phyloP scores from a whole-genome alignment of 2,329 filamentous ascomycete genomes.

The Ophiostoma sp. region DNA sequence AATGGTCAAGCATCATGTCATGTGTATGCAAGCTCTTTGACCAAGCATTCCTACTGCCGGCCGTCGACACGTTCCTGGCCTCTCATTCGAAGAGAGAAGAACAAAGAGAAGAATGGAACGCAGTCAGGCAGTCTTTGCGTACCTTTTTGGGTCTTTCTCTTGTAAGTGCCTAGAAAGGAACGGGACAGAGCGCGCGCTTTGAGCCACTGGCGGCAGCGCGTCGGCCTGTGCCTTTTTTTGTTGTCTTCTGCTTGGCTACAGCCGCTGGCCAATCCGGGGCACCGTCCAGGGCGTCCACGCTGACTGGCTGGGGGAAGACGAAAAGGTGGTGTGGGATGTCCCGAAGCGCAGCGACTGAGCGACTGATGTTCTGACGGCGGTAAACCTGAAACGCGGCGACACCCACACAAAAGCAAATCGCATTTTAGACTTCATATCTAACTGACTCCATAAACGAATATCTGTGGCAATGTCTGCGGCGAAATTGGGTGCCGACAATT shows the following conservation, averaged over 20 bases:
- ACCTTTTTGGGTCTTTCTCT: not conserved
- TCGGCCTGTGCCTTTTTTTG: not conserved
- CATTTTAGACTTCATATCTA: not conserved
- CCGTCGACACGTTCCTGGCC: not conserved
- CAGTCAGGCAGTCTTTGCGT: not conserved
- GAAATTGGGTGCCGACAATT: not conserved
- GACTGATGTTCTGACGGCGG: not conserved
- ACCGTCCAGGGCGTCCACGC: not conserved
- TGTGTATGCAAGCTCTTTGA: constrained; percentile 23
- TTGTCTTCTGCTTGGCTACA: not conserved
- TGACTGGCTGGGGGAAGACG: constrained; percentile 17
- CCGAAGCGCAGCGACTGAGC: constrained; percentile 6
- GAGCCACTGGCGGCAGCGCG: constrained; percentile 17
- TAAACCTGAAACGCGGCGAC: constrained; percentile 21
- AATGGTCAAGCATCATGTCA: not conserved
- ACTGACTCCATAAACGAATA: not conserved
- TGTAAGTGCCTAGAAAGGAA: not conserved
- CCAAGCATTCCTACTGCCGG: constrained; percentile 10
- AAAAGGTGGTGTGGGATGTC: constrained; percentile 17
- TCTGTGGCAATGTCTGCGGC: not conserved
- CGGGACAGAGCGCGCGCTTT: constrained; percentile 23
- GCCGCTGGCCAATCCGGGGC: constrained; percentile 17
- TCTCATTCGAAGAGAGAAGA: constrained; percentile 4
- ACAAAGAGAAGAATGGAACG: not conserved
- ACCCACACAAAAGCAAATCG: not conserved